Evolutionary conservation across 768 basidiomycete species (phyloP).

Genomic region (Lentinula aciculospora): DNA sequence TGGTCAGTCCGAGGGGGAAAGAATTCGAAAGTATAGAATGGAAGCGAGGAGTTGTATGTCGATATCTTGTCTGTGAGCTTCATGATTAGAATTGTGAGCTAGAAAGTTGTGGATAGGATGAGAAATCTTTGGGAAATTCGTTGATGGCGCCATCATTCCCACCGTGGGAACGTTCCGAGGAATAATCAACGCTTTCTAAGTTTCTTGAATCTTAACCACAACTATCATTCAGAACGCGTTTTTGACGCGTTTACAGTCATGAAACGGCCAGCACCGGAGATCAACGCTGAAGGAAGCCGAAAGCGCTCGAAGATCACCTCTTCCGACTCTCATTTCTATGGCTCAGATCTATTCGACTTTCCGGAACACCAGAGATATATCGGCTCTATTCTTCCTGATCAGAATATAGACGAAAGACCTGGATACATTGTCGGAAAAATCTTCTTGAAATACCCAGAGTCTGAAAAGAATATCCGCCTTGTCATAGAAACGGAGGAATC

Average conservation of each 20-base stretch:
- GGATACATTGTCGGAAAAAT: not conserved
- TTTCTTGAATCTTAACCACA: not conserved
- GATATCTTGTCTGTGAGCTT: constrained; percentile 71
- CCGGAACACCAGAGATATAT: constrained; percentile 4
- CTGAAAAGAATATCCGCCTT: not conserved
- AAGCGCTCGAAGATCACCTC: not conserved
- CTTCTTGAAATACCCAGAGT: not conserved
- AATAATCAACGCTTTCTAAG: too few relatives aligned
- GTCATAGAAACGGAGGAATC: not conserved
- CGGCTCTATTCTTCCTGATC: not conserved
- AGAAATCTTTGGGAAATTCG: too few relatives aligned
- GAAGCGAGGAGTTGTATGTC: constrained; percentile 33
- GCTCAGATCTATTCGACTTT: constrained; percentile 1
- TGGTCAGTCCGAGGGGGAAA: constrained; percentile 94
- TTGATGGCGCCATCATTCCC: too few relatives aligned
- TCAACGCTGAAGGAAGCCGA: not conserved
- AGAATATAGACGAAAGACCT: not conserved
- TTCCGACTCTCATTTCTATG: not conserved
- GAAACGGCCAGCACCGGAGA: not conserved
- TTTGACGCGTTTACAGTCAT: not conserved
- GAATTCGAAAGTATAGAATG: constrained; percentile 94
- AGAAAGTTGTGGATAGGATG: not conserved
- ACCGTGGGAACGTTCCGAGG: too few relatives aligned
- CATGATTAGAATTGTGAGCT: constrained; percentile 32
- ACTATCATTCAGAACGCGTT: not conserved